A percentile compares a stretch with the other conserved stretches of the same genome.
Evolutionary conservation across 257 asterid genomes (phyloP).

Genomic region (Solanum pennellii): DNA sequence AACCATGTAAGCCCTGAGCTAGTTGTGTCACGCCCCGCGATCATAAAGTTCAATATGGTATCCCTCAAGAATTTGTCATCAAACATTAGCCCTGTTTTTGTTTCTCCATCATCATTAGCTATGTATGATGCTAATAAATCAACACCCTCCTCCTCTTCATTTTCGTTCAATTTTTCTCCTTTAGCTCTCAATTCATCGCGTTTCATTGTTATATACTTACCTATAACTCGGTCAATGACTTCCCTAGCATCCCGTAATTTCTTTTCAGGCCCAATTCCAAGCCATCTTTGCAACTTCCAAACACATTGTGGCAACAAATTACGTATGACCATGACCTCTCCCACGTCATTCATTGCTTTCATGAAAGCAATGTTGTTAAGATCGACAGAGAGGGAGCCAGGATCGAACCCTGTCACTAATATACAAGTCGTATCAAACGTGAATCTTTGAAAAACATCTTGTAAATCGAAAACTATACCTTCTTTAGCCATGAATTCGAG

Average conservation of each 20-base stretch:
- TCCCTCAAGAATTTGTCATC: background rate
- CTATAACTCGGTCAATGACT: background rate
- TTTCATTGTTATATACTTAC: background rate
- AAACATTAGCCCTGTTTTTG: background rate
- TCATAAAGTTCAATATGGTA: background rate
- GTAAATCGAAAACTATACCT: slow-evolving; percentile 20
- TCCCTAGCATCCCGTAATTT: background rate
- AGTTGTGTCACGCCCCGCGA: background rate
- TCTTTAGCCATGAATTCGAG: slow-evolving; percentile 15
- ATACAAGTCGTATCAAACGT: slow-evolving; percentile 37
- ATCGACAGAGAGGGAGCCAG: slow-evolving; percentile 26
- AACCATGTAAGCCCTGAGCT: background rate
- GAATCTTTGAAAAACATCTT: slow-evolving; percentile 37
- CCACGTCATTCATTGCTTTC: slow-evolving; percentile 30
- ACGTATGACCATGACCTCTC: slow-evolving; percentile 3
- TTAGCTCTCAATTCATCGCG: background rate
- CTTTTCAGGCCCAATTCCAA: background rate
- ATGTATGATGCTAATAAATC: background rate
- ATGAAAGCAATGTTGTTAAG: slow-evolving; percentile 29
- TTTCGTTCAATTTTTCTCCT: background rate
- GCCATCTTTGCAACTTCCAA: background rate
- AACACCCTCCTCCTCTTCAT: background rate
- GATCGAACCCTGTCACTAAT: slow-evolving; percentile 31
- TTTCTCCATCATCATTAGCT: background rate
- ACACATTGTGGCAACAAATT: slow-evolving; percentile 1